A percentile compares a stretch with the other conserved stretches of the same genome.
Evolutionary conservation across 2,329 filamentous ascomycete species (phyloP).

Genomic region (Fusarium odoratissimum): DNA sequence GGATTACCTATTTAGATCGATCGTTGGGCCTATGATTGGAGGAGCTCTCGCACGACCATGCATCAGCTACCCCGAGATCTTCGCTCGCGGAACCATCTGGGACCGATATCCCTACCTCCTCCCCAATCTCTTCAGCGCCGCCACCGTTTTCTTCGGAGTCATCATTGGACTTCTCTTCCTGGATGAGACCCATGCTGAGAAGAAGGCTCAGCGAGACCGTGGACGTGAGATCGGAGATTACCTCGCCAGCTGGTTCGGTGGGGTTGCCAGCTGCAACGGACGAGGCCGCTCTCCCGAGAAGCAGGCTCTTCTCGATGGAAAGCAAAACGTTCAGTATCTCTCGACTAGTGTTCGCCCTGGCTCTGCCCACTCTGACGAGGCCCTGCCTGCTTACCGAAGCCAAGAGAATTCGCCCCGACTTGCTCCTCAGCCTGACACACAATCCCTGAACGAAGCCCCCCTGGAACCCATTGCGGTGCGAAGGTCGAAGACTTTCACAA

Average conservation of each 20-base stretch:
- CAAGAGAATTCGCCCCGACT: slow-evolving; percentile 66
- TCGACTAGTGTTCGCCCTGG: slow-evolving; percentile 21
- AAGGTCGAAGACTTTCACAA: slow-evolving; percentile 76
- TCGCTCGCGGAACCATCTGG: slow-evolving; percentile 80
- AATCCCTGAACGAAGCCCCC: slow-evolving; percentile 19
- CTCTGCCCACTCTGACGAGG: slow-evolving; percentile 54
- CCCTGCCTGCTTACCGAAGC: slow-evolving; percentile 76
- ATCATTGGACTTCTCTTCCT: slow-evolving; percentile 85
- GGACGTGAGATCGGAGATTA: slow-evolving; percentile 82
- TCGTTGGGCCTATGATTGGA: slow-evolving; percentile 91
- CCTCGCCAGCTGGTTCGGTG: slow-evolving; percentile 63
- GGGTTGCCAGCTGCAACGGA: slow-evolving; percentile 49
- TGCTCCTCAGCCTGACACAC: slow-evolving; percentile 45
- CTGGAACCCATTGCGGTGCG: slow-evolving; percentile 31
- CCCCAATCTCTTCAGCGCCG: slow-evolving; percentile 89
- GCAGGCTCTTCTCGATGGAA: slow-evolving; percentile 71
- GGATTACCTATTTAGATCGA: slow-evolving; percentile 70
- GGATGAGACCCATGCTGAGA: slow-evolving; percentile 91
- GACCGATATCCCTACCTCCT: slow-evolving; percentile 90
- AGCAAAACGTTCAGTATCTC: slow-evolving; percentile 71
- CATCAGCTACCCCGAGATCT: slow-evolving; percentile 80
- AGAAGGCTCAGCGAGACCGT: slow-evolving; percentile 79
- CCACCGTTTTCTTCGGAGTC: slow-evolving; percentile 81
- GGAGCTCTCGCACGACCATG: slow-evolving; percentile 90
- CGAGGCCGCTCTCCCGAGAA: slow-evolving; percentile 63